A percentile compares a stretch with the other conserved stretches of the same genome.
These are phyloP conservation scores for Ophiostoma ulmi DNA, from an alignment of 2,329 filamentous ascomycete genomes.

Conservation along the genomic window DNA sequence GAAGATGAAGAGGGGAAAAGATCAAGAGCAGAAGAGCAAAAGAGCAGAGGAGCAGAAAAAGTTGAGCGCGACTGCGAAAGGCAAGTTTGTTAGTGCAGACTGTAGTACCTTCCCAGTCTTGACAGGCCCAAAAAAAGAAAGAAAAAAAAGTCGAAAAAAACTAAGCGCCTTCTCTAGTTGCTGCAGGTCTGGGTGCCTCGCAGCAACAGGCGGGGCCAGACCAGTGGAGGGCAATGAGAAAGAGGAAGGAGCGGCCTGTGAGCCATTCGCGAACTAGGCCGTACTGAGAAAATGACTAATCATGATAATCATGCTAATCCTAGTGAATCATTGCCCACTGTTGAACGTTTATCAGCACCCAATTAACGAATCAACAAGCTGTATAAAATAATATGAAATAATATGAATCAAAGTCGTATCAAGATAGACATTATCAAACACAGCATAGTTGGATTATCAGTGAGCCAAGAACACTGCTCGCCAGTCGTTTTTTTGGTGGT, in stretches of 20 bases:
- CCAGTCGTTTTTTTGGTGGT: neutral
- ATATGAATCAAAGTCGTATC: too few relatives aligned
- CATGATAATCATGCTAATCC: neutral
- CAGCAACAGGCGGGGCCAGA: constrained; percentile 19
- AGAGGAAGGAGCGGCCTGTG: neutral
- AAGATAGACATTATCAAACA: too few relatives aligned
- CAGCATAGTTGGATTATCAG: neutral
- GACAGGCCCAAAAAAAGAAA: neutral
- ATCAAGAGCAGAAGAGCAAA: neutral
- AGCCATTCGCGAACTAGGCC: constrained; percentile 5
- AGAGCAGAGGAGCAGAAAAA: constrained; percentile 12
- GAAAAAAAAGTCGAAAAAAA: constrained; percentile 21
- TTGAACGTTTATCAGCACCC: neutral
- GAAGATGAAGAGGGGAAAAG: neutral
- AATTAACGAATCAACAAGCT: neutral
- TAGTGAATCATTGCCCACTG: neutral
- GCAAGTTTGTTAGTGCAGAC: constrained; percentile 13
- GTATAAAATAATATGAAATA: neutral
- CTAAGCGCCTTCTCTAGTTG: constrained; percentile 19
- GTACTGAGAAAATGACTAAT: constrained; percentile 2
- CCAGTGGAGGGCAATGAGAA: neutral
- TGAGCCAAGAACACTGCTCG: neutral
- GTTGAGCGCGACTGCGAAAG: constrained; percentile 17
- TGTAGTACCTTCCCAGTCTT: constrained; percentile 15
- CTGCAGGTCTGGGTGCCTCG: constrained; percentile 11